Evolutionary conservation across 306 rosid genomes (phyloP), one percentile per base, ranked within the genome.

Genomic region (Acacia crassicarpa): DNA sequence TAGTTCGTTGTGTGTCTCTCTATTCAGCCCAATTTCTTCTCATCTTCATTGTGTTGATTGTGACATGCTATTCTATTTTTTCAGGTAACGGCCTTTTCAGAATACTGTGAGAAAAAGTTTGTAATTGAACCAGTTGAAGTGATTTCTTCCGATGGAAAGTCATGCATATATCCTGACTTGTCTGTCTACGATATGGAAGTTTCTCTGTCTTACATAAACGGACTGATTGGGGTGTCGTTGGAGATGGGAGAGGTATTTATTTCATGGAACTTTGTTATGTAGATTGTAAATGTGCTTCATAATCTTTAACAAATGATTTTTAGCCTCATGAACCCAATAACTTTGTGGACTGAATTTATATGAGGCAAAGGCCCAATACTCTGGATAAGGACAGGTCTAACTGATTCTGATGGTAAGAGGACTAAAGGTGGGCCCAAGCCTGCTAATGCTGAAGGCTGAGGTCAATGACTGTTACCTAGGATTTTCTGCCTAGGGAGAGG

Each of bases 121-220:
- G 91, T 89, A 77, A 87, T 93, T 72, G 99, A 93, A 83, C 99
- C 98, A 11, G 97, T 95, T 67, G 92, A 93, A 95, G 99, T 95
- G 76, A 78, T 86, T 74, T 83, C 82, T 79, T 81, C 98, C 30
- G 90, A 95, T 88, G 99, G 97, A 81, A 89, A 82, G 80, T 87
- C 95, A 9, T 74, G 72, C 72, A 83, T 88, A 72, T 95, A 91
- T 88, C 99, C 99, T 40, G 99, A 95, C 74, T 82, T 93, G 79
- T 92, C 96, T 33, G 67, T 91, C 82, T 91, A 95, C 92, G 82
- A 89, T 81, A 91, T 95, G 94, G 95, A 93, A 79, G 97, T 93
- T 84, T 86, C 98, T 67, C 82, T 95, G 27, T 82, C 96, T n/a
- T 95, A 91, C 82, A 83, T 95, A 77, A 89, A 54, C 62, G 82